These are phyloP conservation scores for Sclerotinia trifoliorum DNA, from an alignment of 2,329 filamentous ascomycete genomes.

Conservation along the genomic window DNA sequence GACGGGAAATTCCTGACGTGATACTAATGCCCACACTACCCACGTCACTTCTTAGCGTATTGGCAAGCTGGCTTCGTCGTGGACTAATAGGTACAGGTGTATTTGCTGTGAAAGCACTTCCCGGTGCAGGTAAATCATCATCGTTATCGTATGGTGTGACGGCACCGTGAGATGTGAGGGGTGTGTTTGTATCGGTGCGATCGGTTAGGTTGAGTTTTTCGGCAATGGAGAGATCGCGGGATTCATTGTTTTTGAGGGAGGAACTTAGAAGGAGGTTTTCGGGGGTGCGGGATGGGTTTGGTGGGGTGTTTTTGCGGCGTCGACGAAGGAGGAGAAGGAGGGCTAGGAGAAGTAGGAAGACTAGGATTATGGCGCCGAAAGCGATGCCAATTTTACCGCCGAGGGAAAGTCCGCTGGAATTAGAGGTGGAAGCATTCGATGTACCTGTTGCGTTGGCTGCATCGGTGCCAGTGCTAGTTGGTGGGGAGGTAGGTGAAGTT, in stretches of 20 bases:
- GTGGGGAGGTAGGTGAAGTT: background rate
- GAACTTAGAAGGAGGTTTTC: constrained; percentile 9
- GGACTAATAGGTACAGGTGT: constrained; percentile 3
- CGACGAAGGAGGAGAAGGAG: constrained; percentile 6
- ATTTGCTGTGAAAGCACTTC: constrained; percentile 14
- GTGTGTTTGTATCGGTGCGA: constrained; percentile 11
- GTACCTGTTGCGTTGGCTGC: background rate
- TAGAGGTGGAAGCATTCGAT: background rate
- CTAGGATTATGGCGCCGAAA: constrained; percentile 2
- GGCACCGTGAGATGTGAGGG: constrained; percentile 7
- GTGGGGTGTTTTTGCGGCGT: constrained; percentile 6
- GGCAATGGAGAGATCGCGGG: background rate
- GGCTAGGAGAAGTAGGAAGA: constrained; percentile 7
- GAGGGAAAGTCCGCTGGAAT: constrained; percentile 6
- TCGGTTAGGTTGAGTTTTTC: background rate
- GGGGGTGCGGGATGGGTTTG: constrained; percentile 14
- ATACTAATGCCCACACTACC: background rate
- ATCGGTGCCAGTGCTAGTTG: background rate
- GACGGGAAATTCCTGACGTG: background rate
- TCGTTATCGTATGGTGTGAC: background rate
- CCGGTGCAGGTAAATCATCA: constrained; percentile 6
- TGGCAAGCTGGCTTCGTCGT: background rate
- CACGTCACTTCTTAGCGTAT: background rate
- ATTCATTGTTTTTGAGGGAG: constrained; percentile 10
- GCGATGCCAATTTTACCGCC: constrained; percentile 22